Evolutionary conservation across 345 rosid genomes (phyloP), one percentile per base, ranked within the genome.

Genomic region (Salix exigua): DNA sequence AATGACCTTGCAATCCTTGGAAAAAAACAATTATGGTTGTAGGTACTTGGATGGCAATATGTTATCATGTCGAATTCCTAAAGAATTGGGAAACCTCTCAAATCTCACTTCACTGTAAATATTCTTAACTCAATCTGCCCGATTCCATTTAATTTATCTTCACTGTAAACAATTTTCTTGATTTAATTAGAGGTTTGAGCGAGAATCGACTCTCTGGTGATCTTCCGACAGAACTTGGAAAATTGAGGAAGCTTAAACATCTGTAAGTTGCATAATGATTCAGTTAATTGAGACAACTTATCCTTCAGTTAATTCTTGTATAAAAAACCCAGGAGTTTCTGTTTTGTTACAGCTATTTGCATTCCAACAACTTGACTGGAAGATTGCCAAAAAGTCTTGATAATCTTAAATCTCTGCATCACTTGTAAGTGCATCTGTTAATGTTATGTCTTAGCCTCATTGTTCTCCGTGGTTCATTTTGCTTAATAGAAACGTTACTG

Each of bases 321-420:
- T 42, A 40, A 21, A 0, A 4, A 23, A 12, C 25, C 16, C 14
- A 37, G 25, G 25, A 58, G 10, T 25, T 21, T n/a, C n/a, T 12
- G 44, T 6, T 2, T 38, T 42, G 64, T 31, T 80, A 68, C 72
- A 75, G 79, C 12, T 66, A 28, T 33, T 40, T 75, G 78, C 66
- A 72, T 64, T 75, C 76, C 55, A 80, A 80, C 78, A 51, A 71
- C 2, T 68, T 68, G 30, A 68, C 51, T 68, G 71, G 71, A 68
- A 7, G 0, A 1, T 42, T 68, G 53, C 71, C 53, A 6, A 0
- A 40, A 40, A 68, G n/a, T 68, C 42, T 8, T 68, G 12, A 0
- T 3, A 3, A 42, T 0, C 28, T 68, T 11, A 3, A 8, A n/a
- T 42, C 33, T 38, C 18, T 42, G 33, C 7, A 0, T 11, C 0